Conservation (phyloP, 2,329 filamentous ascomycete genomes). For the Aspergillus bombycis region DNA sequence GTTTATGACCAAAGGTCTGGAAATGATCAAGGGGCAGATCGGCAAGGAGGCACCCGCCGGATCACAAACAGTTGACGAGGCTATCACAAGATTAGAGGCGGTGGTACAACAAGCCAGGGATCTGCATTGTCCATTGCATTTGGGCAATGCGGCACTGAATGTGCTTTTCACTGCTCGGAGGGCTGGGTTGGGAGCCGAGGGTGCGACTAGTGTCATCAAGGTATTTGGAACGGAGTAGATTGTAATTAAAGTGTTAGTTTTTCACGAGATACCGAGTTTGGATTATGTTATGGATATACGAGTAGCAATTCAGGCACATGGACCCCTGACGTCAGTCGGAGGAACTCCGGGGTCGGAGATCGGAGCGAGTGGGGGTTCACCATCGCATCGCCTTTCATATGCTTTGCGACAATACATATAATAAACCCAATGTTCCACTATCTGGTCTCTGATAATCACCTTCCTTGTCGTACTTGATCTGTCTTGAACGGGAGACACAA, state of each 20-base stretch:
- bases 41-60: conserved; percentile 31
- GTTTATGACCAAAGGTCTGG: conserved; percentile 44
- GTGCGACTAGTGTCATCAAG: conserved; percentile 37
- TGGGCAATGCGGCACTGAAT: conserved; percentile 42
- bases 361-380: neutral
- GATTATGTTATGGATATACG: neutral
- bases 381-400: neutral
- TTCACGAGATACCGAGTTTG: neutral
- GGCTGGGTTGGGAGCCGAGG: conserved; percentile 33
- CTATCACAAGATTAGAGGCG: conserved; percentile 41
- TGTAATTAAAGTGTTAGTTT: neutral
- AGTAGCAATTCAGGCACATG: neutral
- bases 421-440: neutral
- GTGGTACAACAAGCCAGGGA: conserved; percentile 49
- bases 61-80: conserved; percentile 42
- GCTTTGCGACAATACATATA: neutral
- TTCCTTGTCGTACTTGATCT: neutral
- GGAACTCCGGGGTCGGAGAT: conserved; percentile 16
- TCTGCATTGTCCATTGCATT: conserved; percentile 41
- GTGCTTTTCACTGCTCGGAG: conserved; percentile 37
- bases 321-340: conserved; percentile 17
- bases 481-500: neutral
- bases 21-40: conserved; percentile 39
- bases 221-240: conserved; percentile 31
- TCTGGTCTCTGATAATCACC: neutral